Base-by-base conservation (phyloP, 2,329 filamentous ascomycete genomes). In the Aspergillus arachidicola region DNA sequence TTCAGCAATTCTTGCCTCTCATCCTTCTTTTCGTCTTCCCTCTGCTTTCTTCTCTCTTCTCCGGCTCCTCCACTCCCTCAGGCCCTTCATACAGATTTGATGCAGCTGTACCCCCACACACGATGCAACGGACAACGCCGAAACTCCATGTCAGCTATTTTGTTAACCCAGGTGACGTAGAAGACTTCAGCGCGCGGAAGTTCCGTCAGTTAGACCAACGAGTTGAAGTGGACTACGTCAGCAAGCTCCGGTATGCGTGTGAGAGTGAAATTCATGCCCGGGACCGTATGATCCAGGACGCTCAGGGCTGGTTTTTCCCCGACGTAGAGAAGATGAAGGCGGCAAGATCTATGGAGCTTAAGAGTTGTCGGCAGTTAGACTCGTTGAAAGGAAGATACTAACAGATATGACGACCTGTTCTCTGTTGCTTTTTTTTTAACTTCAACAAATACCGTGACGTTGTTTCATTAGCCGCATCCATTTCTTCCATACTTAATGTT, bases 1-100 rank as follows among this genome's bases (percentile, higher is more conserved):
- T 68, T 75, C 96, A 69, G 80, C 91, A 93, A 63, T 85, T 99
- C 19, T 85, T 99, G 6, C 94, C 95, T 19, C 89, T 99, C 57
- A 84, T 99, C 59, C 83, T 99, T 67, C 88, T 99, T 71, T 96
- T 99, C 75, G 82, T 98, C 61, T 87, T 94, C 66, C 92, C 93
- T 0, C 84, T 96, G 30, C 82, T 98, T 61, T 92, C 92, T 23
- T 94, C 91, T 1, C 79, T 97, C 30, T 93, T 97, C 76, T 82
- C 87, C 21, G 79, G 81, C 55, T 83, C 85, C 59, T 79, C 83
- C 23, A 78, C 83, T 30, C 77, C 85, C 32, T 77, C 86, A 10
- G 84, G 89, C 14, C 94, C 94, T 3, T 82, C 82, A 30, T 89
- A 97, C 80, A 87, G 89, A 66, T 96, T 95, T 76, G 92, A 96